Evolutionary conservation across 192 early-diverging fungal genomes (phyloP).

Genomic region (Coemansia sp.): DNA sequence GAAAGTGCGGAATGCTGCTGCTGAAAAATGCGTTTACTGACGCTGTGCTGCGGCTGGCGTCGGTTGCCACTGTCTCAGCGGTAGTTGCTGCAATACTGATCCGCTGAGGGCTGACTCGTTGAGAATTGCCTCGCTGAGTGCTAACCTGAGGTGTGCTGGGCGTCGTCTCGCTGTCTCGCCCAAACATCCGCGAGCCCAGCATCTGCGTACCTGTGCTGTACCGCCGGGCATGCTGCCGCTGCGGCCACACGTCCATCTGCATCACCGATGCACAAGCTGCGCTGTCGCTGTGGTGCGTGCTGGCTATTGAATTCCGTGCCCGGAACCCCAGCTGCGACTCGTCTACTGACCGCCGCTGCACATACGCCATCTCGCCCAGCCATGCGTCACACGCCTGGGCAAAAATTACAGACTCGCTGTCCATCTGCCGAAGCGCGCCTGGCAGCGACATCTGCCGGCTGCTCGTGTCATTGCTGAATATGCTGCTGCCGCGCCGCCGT

Average conservation of each 20-base stretch:
- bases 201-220: conserved; percentile 20
- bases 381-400: conserved; percentile 10
- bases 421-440: not conserved
- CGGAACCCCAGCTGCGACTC: conserved; percentile 17
- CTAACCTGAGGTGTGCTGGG: not conserved
- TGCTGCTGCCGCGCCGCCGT: conserved; percentile 15
- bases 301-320: conserved; percentile 17
- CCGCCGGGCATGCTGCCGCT: conserved; percentile 8
- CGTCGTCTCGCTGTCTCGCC: not conserved
- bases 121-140: too few species aligned
- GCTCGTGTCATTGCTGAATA: conserved; percentile 10
- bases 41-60: conserved; percentile 12
- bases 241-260: not conserved
- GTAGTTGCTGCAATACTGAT: conserved; percentile 7
- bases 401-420: not conserved
- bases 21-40: conserved; percentile 1
- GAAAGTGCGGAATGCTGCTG: conserved; percentile 22
- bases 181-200: not conserved
- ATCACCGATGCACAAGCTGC: not conserved
- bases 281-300: conserved; percentile 12
- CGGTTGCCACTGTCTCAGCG: not conserved
- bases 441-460: conserved; percentile 15
- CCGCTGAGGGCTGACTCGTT: not conserved
- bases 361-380: conserved; percentile 10
- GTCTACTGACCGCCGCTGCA: conserved; percentile 6